Evolutionary conservation across 495 filamentous ascomycete genomes (phyloP).

Genomic region (Aeminium ludgeri): DNA sequence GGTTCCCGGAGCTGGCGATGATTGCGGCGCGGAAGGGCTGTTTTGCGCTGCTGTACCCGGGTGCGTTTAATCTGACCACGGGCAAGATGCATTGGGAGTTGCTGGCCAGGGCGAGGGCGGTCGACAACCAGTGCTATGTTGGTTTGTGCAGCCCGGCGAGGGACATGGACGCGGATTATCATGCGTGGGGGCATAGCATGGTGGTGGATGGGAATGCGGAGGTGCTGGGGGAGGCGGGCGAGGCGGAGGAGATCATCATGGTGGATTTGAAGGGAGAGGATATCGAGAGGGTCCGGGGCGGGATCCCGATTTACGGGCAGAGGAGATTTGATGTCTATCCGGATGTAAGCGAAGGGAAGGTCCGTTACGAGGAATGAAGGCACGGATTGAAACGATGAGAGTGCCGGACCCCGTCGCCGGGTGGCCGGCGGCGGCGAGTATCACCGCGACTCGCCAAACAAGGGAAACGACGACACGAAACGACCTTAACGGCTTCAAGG

Average conservation of each 20-base stretch:
- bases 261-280: slow-evolving; percentile 52
- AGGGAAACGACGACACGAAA: too few relatives aligned
- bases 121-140: slow-evolving; percentile 93
- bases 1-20: slow-evolving; percentile 87
- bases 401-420: too few relatives aligned
- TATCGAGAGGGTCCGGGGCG: slow-evolving; percentile 62
- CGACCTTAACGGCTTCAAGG: too few relatives aligned
- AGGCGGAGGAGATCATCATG: slow-evolving; percentile 58
- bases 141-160: slow-evolving; percentile 82
- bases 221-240: slow-evolving; percentile 56
- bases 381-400: too few relatives aligned
- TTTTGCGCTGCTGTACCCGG: slow-evolving; percentile 80
- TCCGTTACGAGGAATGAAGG: slow-evolving; percentile 19
- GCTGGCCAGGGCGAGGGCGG: slow-evolving; percentile 62
- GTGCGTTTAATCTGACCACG: slow-evolving; percentile 89
- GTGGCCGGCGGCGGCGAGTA: too few relatives aligned
- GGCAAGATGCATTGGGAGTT: slow-evolving; percentile 84
- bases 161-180: slow-evolving; percentile 59
- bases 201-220: slow-evolving; percentile 78
- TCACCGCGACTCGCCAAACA: too few relatives aligned
- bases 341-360: slow-evolving; percentile 51
- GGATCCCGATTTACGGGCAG: slow-evolving; percentile 73
- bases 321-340: slow-evolving; percentile 90
- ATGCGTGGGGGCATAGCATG: slow-evolving; percentile 84
- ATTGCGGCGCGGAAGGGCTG: slow-evolving; percentile 69